Evolutionary conservation across 2,329 filamentous ascomycete species (phyloP), one percentile per base, ranked within the genome.

Genomic region (Colletotrichum cuscutae): DNA sequence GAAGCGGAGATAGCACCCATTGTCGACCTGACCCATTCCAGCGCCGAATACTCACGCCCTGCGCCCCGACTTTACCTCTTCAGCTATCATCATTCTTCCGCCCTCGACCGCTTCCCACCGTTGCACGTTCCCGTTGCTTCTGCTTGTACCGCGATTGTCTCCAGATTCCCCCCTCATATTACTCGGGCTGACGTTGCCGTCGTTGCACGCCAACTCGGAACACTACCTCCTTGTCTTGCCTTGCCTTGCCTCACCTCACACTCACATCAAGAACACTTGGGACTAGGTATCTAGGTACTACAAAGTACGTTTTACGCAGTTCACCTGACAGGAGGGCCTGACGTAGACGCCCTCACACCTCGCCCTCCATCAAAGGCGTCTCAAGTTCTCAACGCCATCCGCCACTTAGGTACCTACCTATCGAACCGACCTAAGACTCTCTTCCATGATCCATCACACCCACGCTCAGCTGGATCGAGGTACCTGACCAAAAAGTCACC

Each of bases 61-160:
- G 69, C 69, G 69, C 69, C 70, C 65, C 70, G 54, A 53, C 70
- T 49, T 70, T 64, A 37, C 60, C 60, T 49, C 42, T 65, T 70
- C 59, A 59, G 66, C 59, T 56, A 65, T 32, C 54, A 58, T 5
- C 19, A 49, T 49, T 49, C 56, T 70, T 37, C 65, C 69, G 68
- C 65, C 65, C 65, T 68, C 65, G 24, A 68, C 22, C 30, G 24
- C 35, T 30, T 54, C 56, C 37, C 24, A 42, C 57, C 56, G 35
- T 63, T 57, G 60, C 61, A 35, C 32, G 32, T 65, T 60, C 42
- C 59, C 26, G n/a, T 9, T 58, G 24, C 52, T 52, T 46, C 49
- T 61, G 46, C n/a, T 35, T 42, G 37, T 42, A n/a, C 42, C 19
- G 24, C 59, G 22, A 12, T 11, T 62, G 37, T n/a, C 42, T 35